These are phyloP conservation scores for Pochonia chlamydosporia DNA, from an alignment of 2,329 filamentous ascomycete species.

Conservation along the genomic window DNA sequence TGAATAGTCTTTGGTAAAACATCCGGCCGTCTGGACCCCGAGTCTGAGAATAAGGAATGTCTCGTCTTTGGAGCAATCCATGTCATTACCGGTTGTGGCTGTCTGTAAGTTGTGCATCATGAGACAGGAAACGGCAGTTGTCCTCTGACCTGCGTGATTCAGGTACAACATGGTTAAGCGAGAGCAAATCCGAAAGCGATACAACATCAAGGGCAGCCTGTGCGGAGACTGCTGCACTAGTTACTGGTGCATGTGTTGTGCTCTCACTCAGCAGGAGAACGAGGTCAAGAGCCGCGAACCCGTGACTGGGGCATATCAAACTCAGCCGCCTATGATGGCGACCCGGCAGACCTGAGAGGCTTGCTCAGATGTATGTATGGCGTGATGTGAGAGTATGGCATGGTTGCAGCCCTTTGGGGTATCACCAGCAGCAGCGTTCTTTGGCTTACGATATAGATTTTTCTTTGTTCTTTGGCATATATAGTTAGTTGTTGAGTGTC, in stretches of 20 bases:
- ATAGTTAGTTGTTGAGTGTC: no score
- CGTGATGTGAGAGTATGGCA: no score
- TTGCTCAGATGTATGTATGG: no score
- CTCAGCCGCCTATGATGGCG: not conserved
- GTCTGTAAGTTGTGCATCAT: constrained; percentile 26
- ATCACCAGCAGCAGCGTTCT: no score
- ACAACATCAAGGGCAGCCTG: constrained; percentile 44
- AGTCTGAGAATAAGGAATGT: constrained; percentile 36
- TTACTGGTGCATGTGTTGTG: constrained; percentile 52
- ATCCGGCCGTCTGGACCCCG: constrained; percentile 34
- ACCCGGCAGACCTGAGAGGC: no score
- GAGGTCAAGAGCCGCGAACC: constrained; percentile 31
- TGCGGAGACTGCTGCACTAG: constrained; percentile 43
- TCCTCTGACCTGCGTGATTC: not conserved
- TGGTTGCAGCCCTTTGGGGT: no score
- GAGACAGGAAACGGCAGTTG: not conserved
- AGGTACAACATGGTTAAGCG: constrained; percentile 47
- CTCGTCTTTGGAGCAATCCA: constrained; percentile 32
- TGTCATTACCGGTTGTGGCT: constrained; percentile 35
- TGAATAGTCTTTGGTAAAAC: constrained; percentile 36
- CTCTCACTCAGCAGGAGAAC: constrained; percentile 52
- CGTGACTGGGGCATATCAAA: not conserved
- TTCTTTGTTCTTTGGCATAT: no score
- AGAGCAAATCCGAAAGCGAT: constrained; percentile 44
- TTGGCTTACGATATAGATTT: no score